Base-by-base conservation (phyloP, 805 yeast species). In the Zygosaccharomyces bisporus region DNA sequence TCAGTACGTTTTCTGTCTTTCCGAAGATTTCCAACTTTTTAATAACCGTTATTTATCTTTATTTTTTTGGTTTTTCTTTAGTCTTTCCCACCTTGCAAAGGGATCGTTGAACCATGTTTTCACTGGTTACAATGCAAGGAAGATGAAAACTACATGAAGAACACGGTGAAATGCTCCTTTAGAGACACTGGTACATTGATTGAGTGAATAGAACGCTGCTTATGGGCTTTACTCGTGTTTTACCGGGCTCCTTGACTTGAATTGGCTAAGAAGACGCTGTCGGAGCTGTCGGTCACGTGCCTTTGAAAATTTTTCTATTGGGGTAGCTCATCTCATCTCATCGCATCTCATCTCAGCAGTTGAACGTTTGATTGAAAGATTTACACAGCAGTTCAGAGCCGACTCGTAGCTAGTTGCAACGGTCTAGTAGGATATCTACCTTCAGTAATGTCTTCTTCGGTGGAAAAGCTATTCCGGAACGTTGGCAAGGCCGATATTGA, bases 391-490 rank as follows among this genome's bases (percentile, higher is more conserved):
- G n/a, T n/a, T n/a, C n/a, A n/a, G n/a, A n/a, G n/a, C n/a, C n/a
- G n/a, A n/a, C n/a, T n/a, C n/a, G n/a, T n/a, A n/a, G n/a, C n/a
- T n/a, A n/a, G n/a, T n/a, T n/a, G n/a, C n/a, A n/a, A n/a, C n/a
- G 13, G 18, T 13, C 14, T 16, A 23, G 7, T 20, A n/a, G 30
- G 17, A 41, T 13, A 34, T 24, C 24, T 31, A 19, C 25, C 25
- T 20, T 16, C 21, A 14, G 21, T 21, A 25, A 49, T 49, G 50
- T 46, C 50, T 8, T 58, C 68, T 20, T 58, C 66, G 24, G 46
- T 69, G 35, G 54, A 55, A 43, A 59, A 56, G 25, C 51, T 70
- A 10, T 70, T 70, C 50, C 67, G 67, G 13, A 45, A 47, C 7
- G 60, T 59, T 14, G 56, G 55, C 20, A 51, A 61, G 8, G 50